Percentiles rank a stretch among this genome's conserved stretches.
Conservation (phyloP, 2,329 filamentous ascomycete genomes). For the Magnaporthiopsis rhizophila region DNA sequence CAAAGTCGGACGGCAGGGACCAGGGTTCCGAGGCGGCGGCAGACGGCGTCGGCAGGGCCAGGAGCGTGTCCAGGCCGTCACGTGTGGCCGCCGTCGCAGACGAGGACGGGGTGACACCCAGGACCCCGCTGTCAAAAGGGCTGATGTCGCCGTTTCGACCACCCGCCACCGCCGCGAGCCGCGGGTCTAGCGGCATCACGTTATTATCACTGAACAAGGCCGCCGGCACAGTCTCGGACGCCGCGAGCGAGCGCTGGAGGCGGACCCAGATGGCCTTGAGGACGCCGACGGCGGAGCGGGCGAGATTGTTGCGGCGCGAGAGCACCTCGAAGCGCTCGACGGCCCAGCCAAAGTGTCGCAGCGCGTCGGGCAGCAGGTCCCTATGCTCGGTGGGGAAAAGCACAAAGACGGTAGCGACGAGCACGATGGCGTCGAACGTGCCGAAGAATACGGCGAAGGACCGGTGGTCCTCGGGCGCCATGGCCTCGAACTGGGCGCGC, state of each 20-base stretch:
- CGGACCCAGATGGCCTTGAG: constrained; percentile 46
- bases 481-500: constrained; percentile 36
- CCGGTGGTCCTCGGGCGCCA: constrained; percentile 44
- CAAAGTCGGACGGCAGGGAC: constrained; percentile 35
- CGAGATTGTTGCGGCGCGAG: constrained; percentile 43
- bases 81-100: too few relatives aligned
- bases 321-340: constrained; percentile 51
- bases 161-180: too few relatives aligned
- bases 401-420: constrained; percentile 53
- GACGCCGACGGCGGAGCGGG: constrained; percentile 45
- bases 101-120: too few relatives aligned
- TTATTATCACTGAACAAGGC: too few relatives aligned
- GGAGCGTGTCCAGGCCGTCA: neutral
- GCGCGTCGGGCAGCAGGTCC: constrained; percentile 35
- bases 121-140: too few relatives aligned
- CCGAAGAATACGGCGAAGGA: constrained; percentile 52
- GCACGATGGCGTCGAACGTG: constrained; percentile 55
- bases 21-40: constrained; percentile 16
- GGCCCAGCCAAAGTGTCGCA: constrained; percentile 52
- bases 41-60: neutral
- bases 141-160: too few relatives aligned
- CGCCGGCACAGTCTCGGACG: too few relatives aligned
- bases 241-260: constrained; percentile 38
- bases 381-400: constrained; percentile 49
- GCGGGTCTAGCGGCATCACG: too few relatives aligned